Evolutionary conservation across 2,329 filamentous ascomycete species (phyloP), one percentile per base, ranked within the genome.

Genomic region (Ophiostoma sp.): DNA sequence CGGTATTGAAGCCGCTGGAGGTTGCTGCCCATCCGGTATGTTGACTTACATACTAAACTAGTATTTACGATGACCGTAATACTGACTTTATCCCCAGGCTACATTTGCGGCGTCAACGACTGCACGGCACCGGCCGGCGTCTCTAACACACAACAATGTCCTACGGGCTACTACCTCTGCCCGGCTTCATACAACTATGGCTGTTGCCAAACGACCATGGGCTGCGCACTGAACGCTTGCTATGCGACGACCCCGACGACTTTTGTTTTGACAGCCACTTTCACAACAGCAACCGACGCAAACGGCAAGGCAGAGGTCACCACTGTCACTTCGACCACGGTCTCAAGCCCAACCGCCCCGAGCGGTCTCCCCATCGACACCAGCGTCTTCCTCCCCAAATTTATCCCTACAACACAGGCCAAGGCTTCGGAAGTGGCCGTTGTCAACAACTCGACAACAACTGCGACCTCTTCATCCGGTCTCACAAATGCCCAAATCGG

Each of bases 151-250:
- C 79, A 80, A 72, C 80, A 79, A 19, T 90, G 88, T 70, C 82
- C 83, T 6, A 75, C 80, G 1, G 82, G 80, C 74, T 86, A 84
- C 64, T 85, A 82, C 72, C 80, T 84, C 3, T 90, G 88, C 73
- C 84, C 88, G 1, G 77, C 84, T 5, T 86, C 85, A 0, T 76
- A 86, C 3, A 84, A 84, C 70, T 86, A 84, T 73, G 88, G 87
- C 0, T 90, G 88, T 75, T 90, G 88, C 77, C 79, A 79, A 2
- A 83, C 79, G 64, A 85, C 84, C 4, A 83, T 86, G 82, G 84
- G 79, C 33, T 90, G 88, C 76, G 87, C 82, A 2, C 71, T 78
- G 1, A 80, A 77, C 22, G 79, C 77, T 17, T 90, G 88, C 77
- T 89, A 87, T 74, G 81, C 83, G 1, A 87, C 84, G 0, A 80